Percentiles rank a stretch among this genome's conserved stretches.
Conservation (phyloP, 768 basidiomycete species). For the Amanita rimosa region DNA sequence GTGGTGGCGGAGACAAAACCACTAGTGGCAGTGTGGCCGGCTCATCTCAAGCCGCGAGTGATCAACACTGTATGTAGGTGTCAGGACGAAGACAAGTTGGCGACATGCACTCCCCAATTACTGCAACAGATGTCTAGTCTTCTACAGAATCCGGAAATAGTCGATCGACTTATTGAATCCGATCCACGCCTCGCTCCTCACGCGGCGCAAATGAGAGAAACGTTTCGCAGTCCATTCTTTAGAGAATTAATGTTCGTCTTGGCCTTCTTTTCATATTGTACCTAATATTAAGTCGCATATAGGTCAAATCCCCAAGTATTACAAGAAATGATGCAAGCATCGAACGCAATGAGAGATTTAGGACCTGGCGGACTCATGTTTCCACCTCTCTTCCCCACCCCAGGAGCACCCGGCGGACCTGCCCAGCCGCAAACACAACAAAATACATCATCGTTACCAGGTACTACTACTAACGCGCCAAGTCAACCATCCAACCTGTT, state of each 20-base stretch:
- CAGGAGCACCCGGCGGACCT: conserved; percentile 34
- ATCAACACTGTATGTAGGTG: background rate
- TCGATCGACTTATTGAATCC: conserved; percentile 77
- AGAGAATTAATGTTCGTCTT: conserved; percentile 59
- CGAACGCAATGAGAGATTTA: conserved; percentile 19
- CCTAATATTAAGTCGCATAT: background rate
- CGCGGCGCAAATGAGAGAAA: conserved; percentile 70
- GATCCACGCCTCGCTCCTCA: conserved; percentile 70
- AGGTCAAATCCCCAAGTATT: conserved; percentile 73
- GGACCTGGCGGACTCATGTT: conserved; percentile 2
- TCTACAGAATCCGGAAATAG: conserved; percentile 80
- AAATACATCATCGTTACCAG: conserved; percentile 9
- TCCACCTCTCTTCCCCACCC: conserved; percentile 38
- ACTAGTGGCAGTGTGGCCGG: too few species aligned
- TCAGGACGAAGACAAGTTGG: conserved; percentile 75
- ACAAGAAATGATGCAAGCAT: conserved; percentile 70
- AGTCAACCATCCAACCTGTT: too few species aligned
- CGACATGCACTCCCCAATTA: conserved; percentile 79
- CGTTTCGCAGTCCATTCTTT: conserved; percentile 70
- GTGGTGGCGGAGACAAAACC: too few species aligned
- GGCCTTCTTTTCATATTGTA: background rate
- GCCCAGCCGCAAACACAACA: conserved; percentile 14
- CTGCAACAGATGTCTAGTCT: conserved; percentile 78
- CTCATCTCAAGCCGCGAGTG: background rate
- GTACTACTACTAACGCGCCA: background rate